Base-by-base conservation (phyloP, 1,284 basidiomycete species). In the Trichosporon sp. region DNA sequence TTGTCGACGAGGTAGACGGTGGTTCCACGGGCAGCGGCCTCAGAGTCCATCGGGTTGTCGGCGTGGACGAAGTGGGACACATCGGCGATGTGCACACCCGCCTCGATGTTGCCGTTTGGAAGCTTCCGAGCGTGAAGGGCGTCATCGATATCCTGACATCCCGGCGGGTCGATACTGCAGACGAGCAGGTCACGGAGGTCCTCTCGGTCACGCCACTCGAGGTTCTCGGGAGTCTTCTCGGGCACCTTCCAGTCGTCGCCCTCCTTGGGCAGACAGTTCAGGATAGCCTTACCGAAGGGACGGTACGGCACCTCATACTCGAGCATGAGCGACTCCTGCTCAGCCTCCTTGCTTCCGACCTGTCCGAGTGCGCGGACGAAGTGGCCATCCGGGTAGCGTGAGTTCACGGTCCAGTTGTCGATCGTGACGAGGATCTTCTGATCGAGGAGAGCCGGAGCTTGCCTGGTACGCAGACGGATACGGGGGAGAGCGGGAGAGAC, bases 1-100 rank as follows among this genome's bases (percentile, higher is more conserved):
- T 96, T 97, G 86, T 99, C 97, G 1, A 99, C 97, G 4, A 99
- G 89, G 82, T 99, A 99, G 2, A 99, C 97, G 0, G 97, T 99
- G 0, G 96, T 99, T 11, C 97, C 96, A 69, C 97, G 88, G 12
- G 94, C 89, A 14, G 96, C 94, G 16, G 97, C 97, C 83, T 99
- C 97, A 46, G 87, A 90, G 78, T 99, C 97, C 96, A 99, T 99
- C 0, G 97, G 89, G 68, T 92, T 99, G 79, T 96, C 94, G 2
- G 95, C 88, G 68, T 89, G 90, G 0, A 99, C 97, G 78, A 99
- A 99, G 83, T 97, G 91, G 2, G 96, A 96, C 0, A 99, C 97
- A 80, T 99, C 96, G 72, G 97, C 97, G 75, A 99, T 99, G 83
- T 99, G 96, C 75, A 99, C 97, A 67, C 97, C 97, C 37, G 95